Conservation (phyloP, 208 protist species). For the Crithidia acanthocephali region DNA sequence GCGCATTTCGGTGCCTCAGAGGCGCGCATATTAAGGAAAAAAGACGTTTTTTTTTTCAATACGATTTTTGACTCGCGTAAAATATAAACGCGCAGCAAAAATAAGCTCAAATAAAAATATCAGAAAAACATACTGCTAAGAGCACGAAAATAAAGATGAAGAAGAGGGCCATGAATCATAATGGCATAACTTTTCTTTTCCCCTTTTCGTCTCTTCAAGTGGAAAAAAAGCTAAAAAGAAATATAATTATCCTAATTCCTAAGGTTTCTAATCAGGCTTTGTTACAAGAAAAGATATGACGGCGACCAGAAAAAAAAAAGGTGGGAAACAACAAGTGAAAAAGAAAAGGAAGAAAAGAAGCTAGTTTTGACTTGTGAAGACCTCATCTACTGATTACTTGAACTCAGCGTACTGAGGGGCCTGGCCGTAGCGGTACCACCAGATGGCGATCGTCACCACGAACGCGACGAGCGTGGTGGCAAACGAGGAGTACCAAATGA, state of each 20-base stretch:
- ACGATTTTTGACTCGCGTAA: slow-evolving; percentile 2
- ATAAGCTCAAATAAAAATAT: slow-evolving; percentile 21
- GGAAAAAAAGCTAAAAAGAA: slow-evolving; percentile 8
- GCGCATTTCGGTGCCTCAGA: too few relatives aligned
- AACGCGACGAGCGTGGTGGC: slow-evolving; percentile 71
- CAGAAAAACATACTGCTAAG: slow-evolving; percentile 15
- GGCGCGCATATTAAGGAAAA: too few relatives aligned
- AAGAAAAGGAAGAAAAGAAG: slow-evolving; percentile 12
- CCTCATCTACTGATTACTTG: slow-evolving; percentile 46
- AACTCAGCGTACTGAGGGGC: slow-evolving; percentile 81
- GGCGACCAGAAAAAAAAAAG: slow-evolving; percentile 17
- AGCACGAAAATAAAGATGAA: not conserved
- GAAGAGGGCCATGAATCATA: not conserved
- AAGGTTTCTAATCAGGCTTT: slow-evolving; percentile 14
- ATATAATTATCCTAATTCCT: slow-evolving; percentile 26
- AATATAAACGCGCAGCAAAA: slow-evolving; percentile 22
- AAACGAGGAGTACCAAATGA: slow-evolving; percentile 86
- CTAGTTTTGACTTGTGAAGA: slow-evolving; percentile 7
- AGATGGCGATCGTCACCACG: slow-evolving; percentile 58
- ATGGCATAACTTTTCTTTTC: not conserved
- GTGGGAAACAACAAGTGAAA: slow-evolving; percentile 8
- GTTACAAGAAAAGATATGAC: slow-evolving; percentile 1
- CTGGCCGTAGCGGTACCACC: slow-evolving; percentile 92
- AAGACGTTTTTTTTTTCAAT: too few relatives aligned
- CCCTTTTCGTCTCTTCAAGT: not conserved